phyloP scores from a whole-genome alignment of 768 basidiomycete genomes.

The Mycena belliarum region DNA sequence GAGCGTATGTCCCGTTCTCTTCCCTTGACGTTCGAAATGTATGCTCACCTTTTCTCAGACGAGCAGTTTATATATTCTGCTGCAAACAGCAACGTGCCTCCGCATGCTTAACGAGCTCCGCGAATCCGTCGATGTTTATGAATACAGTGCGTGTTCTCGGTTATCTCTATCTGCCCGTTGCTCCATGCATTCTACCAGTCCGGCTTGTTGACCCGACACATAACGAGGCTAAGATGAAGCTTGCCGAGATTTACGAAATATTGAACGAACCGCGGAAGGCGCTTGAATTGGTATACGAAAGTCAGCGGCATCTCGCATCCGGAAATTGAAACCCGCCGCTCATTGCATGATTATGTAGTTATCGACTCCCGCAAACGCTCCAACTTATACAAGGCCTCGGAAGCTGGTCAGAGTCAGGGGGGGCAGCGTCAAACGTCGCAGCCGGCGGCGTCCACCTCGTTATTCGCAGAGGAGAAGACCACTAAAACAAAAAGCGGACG shows the following conservation, averaged over 20 bases:
- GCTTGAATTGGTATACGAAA: constrained; percentile 82
- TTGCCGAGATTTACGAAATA: constrained; percentile 90
- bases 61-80: constrained; percentile 66
- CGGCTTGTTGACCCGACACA: constrained; percentile 71
- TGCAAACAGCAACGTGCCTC: constrained; percentile 82
- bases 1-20: constrained; percentile 47
- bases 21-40: neutral
- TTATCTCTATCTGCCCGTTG: neutral
- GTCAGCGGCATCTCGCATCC: no score
- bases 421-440: neutral
- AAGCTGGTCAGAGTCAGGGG: constrained; percentile 2
- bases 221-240: constrained; percentile 83
- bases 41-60: constrained; percentile 48
- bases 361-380: constrained; percentile 62
- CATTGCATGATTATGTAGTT: constrained; percentile 36
- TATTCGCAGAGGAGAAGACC: constrained; percentile 15
- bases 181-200: constrained; percentile 44
- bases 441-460: constrained; percentile 5
- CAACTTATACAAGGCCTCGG: constrained; percentile 26
- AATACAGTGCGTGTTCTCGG: constrained; percentile 61
- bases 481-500: constrained; percentile 28
- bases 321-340: no score
- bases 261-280: constrained; percentile 80
- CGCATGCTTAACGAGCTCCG: constrained; percentile 74
- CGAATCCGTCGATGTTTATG: constrained; percentile 81